Base-by-base conservation (phyloP, 176 grass and related monocot genomes). In the Areca catechu region DNA sequence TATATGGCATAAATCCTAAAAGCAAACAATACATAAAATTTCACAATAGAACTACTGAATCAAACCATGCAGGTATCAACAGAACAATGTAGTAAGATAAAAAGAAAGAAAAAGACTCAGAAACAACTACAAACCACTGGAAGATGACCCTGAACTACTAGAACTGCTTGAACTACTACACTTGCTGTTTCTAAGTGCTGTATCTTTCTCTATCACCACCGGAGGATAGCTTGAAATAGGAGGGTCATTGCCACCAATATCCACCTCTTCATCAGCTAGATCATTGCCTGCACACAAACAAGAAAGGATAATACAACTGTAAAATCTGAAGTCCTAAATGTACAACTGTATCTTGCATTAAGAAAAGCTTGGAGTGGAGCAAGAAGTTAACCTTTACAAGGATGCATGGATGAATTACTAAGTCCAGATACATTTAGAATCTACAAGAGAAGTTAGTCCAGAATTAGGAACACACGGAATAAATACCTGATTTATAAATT, bases 251-350 rank as follows among this genome's bases (percentile, higher is more conserved):
- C 81, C 88, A 57, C 88, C 79, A 53, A 98, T 98, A 75, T 98
- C 94, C 55, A 98, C 88, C 81, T 93, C 88, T 73, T 98, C 94
- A 19, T 98, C 94, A 49, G 82, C 23, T 48, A 66, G 94, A 25
- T 98, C 79, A 1, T 67, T 67, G 16, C 59, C 67, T 69, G 64
- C 27, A 71, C 48, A 17, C n/a, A 29, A 52, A 37, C 53, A 49
- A 68, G 5, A 16, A 53, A 77, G 7, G 72, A 43, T 43, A 2
- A 43, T 43, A 43, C 34, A 43, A 43, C 9, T 14, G 34, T 1
- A 28, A 69, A 49, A 54, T n/a, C 15, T 64, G 17, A 60, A 6
- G 12, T 73, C 69, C 23, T 7, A 24, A 48, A 17, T 16, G 29
- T 17, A 47, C 60, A 55, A 53, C 61, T 72, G 69, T 23, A 78